Percentiles rank a stretch among this genome's conserved stretches.
Conservation (phyloP, 2,329 filamentous ascomycete species). For the Sporothrix variecibatus region DNA sequence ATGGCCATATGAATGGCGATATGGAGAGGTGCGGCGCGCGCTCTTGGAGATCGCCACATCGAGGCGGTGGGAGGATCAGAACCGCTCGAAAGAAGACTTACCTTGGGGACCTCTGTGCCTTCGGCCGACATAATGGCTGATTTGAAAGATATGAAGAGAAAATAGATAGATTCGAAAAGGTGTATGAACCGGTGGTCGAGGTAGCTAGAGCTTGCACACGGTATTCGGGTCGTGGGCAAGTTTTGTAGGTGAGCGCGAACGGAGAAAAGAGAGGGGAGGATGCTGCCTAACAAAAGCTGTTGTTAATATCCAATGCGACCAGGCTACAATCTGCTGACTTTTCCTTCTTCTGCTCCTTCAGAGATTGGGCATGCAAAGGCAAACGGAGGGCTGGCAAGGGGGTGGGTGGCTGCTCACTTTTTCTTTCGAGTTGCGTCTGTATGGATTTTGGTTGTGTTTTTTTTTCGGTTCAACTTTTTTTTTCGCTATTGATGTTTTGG, state of each 20-base stretch:
- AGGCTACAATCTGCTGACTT: not conserved
- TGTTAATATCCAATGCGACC: slow-evolving; percentile 19
- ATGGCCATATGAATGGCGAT: not conserved
- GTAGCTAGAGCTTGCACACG: not conserved
- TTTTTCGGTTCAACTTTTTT: slow-evolving; percentile 19
- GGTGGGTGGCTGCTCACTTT: slow-evolving; percentile 11
- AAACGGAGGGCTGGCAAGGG: not conserved
- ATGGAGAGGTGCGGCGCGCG: not conserved
- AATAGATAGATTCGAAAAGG: not conserved
- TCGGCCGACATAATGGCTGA: slow-evolving; percentile 39
- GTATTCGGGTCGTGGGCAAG: not conserved
- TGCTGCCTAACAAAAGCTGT: slow-evolving; percentile 12
- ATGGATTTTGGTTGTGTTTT: slow-evolving; percentile 11
- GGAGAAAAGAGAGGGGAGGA: not conserved
- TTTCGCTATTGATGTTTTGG: slow-evolving; percentile 24
- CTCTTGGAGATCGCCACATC: not conserved
- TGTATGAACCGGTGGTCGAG: not conserved
- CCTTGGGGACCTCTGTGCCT: slow-evolving; percentile 35
- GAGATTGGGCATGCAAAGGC: not conserved
- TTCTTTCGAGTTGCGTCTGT: not conserved
- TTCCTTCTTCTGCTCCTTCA: not conserved
- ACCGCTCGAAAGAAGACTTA: not conserved
- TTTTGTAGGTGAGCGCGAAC: not conserved
- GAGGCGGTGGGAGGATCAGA: not conserved
- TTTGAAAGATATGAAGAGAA: not conserved